A percentile compares a stretch with the other conserved stretches of the same genome.
phyloP scores from a whole-genome alignment of 2,329 filamentous ascomycete genomes.

The Arthrobotrys iridis region DNA sequence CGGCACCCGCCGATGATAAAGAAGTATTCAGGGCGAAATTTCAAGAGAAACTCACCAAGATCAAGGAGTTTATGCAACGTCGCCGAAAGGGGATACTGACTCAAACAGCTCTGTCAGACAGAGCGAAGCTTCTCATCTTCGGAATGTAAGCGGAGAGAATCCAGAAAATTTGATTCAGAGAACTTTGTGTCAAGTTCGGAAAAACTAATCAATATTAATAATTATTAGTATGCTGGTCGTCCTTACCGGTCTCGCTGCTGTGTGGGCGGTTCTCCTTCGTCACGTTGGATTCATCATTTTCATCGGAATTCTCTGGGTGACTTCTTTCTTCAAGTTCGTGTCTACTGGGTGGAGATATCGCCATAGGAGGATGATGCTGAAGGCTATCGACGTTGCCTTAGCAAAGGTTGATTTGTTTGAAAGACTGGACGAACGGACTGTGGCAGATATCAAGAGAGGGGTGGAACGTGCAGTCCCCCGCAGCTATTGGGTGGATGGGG shows the following conservation, averaged over 20 bases:
- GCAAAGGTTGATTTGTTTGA: slow-evolving; percentile 25
- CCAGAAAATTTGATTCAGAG: background rate
- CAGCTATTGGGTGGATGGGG: slow-evolving; percentile 13
- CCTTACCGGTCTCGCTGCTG: background rate
- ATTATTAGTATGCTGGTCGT: slow-evolving; percentile 3
- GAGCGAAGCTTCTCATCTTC: background rate
- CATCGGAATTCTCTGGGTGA: background rate
- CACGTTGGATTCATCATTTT: slow-evolving; percentile 1
- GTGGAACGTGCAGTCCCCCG: background rate
- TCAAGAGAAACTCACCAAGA: slow-evolving; percentile 1
- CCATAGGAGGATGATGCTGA: slow-evolving; percentile 6
- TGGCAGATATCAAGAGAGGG: background rate
- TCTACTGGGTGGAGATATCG: background rate
- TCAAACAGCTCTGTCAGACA: background rate
- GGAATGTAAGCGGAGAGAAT: background rate
- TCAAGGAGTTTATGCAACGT: slow-evolving; percentile 11
- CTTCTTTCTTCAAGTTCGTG: background rate
- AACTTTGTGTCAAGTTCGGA: background rate
- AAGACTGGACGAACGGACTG: slow-evolving; percentile 6
- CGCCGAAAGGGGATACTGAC: background rate
- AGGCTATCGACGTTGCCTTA: background rate
- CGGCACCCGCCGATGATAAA: background rate
- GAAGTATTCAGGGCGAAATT: slow-evolving; percentile 15
- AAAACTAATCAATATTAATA: background rate
- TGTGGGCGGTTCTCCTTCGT: background rate